phyloP scores from a whole-genome alignment of 305 asterid genomes.

The Stenogyne calaminthoides region DNA sequence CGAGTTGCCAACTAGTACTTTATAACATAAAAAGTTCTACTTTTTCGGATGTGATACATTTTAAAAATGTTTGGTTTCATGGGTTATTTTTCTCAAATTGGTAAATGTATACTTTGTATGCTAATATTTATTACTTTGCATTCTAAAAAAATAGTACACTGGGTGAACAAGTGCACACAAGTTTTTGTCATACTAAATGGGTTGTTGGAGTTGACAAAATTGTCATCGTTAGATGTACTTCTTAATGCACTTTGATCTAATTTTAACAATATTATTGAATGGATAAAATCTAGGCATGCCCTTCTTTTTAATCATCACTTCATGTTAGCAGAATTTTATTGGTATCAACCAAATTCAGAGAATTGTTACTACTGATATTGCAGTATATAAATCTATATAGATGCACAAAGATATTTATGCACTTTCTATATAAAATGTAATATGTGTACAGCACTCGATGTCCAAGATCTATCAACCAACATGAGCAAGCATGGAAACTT shows the following conservation, averaged over 20 bases:
- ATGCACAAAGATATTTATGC: background rate
- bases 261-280: background rate
- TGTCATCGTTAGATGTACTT: background rate
- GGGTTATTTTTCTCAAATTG: background rate
- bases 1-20: background rate
- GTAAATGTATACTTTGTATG: background rate
- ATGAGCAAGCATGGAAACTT: background rate
- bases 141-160: too few relatives aligned
- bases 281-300: background rate
- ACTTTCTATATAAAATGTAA: background rate
- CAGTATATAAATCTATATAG: background rate
- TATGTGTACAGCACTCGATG: background rate
- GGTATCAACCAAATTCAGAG: background rate
- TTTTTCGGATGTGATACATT: background rate
- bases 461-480: background rate
- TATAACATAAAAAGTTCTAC: background rate
- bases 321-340: background rate
- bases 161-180: too few relatives aligned
- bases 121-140: background rate
- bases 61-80: too few relatives aligned
- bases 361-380: background rate
- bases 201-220: conserved; percentile 12
- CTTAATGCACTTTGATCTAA: background rate
- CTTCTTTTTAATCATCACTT: too few relatives aligned
- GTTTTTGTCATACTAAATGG: background rate